Percentiles rank a stretch among this genome's conserved stretches.
Conservation (phyloP, 768 basidiomycete species). For the Solioccasus polychromus region DNA sequence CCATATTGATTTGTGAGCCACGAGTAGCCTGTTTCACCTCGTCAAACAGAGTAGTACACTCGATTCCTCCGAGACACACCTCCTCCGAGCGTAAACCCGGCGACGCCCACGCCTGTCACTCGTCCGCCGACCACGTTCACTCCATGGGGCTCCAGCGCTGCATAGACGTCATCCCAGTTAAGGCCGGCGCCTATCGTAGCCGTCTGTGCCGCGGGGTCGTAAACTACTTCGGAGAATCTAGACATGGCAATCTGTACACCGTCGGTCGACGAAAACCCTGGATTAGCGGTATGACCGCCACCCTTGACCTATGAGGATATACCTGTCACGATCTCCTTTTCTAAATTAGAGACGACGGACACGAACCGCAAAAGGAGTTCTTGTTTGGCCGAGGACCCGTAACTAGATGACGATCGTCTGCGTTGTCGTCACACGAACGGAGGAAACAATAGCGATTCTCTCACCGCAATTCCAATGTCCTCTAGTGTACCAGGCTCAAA, state of each 20-base stretch:
- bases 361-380: slow-evolving; percentile 29
- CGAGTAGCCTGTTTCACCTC: slow-evolving; percentile 19
- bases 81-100: slow-evolving; percentile 57
- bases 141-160: slow-evolving; percentile 40
- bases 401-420: no score
- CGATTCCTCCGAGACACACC: slow-evolving; percentile 30
- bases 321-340: no score
- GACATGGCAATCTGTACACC: slow-evolving; percentile 59
- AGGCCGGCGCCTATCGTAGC: slow-evolving; percentile 40
- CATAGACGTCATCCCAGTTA: slow-evolving; percentile 67
- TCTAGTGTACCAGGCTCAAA: no score
- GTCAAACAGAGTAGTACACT: not conserved
- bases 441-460: no score
- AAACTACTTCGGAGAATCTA: slow-evolving; percentile 40
- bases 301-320: slow-evolving; percentile 51
- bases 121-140: slow-evolving; percentile 58
- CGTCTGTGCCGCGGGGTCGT: slow-evolving; percentile 37
- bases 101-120: slow-evolving; percentile 55
- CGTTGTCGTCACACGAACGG: no score
- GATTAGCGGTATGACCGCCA: slow-evolving; percentile 54
- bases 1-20: slow-evolving; percentile 63
- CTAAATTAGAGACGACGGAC: no score
- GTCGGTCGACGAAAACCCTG: slow-evolving; percentile 53
- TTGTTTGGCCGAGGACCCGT: no score
- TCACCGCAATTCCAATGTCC: no score